Evolutionary conservation across 768 basidiomycete genomes (phyloP), one percentile per base, ranked within the genome.

Genomic region (Calocybe cyanea): DNA sequence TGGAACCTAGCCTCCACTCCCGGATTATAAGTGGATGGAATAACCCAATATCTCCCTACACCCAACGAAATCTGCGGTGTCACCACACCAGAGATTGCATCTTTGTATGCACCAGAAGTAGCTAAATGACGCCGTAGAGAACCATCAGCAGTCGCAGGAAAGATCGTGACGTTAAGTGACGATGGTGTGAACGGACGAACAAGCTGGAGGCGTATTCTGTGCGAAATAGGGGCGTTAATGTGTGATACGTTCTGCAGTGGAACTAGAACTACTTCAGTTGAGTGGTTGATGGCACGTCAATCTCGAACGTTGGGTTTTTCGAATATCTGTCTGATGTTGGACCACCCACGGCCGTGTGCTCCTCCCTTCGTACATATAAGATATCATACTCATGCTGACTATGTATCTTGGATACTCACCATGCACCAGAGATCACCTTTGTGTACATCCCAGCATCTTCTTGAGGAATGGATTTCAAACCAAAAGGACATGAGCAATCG

Each of bases 391-490:
- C 33, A 14, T 50, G 31, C 25, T 28, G n/a, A n/a, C 15, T 31
- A 37, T 23, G 34, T 19, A 18, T n/a, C n/a, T 23, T 18, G 6
- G 14, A n/a, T 25, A 23, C 25, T 19, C 50, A 89, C 94, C 94
- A 98, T 31, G 71, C 65, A 3, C 90, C 92, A n/a, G 68, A 75
- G 2, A 85, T 54, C 0, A 71, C 58, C 53, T 87, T 85, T 17
- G 65, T 66, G 59, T 85, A 95, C 92, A 96, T 90, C 0, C 93
- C 94, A 0, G 92, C 90, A 0, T 92, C 93, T 66, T 98, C 95
- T 46, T 84, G 79, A 0, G 84, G 80, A 18, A 96, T 85, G 0
- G 78, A 53, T 39, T 67, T 68, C 18, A 96, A 50, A 14, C 83
- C 78, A 41, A 93, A 73, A 1, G 77, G 72, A 46, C 62, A 59